Base-by-base conservation (phyloP, 1,284 basidiomycete species). In the Boletus albobrunnescens region DNA sequence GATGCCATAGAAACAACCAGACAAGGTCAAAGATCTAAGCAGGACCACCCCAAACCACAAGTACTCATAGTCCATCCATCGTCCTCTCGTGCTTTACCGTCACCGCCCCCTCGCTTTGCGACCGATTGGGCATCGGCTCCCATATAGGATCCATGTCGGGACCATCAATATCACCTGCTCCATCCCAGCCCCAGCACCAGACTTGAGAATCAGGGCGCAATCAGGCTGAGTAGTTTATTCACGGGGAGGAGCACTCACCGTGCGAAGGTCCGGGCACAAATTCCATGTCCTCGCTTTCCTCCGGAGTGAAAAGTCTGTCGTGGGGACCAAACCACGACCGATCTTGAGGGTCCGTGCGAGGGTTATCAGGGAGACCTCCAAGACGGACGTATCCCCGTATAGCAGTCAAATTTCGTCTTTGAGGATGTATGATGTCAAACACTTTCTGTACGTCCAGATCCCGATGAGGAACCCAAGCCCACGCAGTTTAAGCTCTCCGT, bases 151-250 rank as follows among this genome's bases (percentile, higher is more conserved):
- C 94, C 4, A 96, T 91, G 60, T 93, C 91, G 0, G 91, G 92
- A 36, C 91, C 93, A 54, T 95, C 94, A 20, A 97, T 76, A 64
- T 96, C 94, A 37, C 94, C 94, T 3, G 94, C 94, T 30, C 94
- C 94, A 63, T 97, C 94, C 94, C 94, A 97, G 19, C 94, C 94
- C 94, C 94, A 96, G 65, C 93, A 96, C 93, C 93, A 96, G 8
- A 95, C 93, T 94, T 63, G 3, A 24, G 0, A 33, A 19, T 17
- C 44, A 30, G 6, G 36, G 11, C 3, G 22, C 13, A 32, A 7
- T 63, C 37, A 60, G 44, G 20, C 20, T 10, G 5, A 10, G 6
- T 4, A 17, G 1, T 1, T 0, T 1, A 22, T 13, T 4, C 33
- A 41, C 52, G 33, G 28, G 3, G 4, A 2, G 26, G 6, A n/a